phyloP scores from a whole-genome alignment of 2,329 filamentous ascomycete genomes.

The Botryotinia globosa region DNA sequence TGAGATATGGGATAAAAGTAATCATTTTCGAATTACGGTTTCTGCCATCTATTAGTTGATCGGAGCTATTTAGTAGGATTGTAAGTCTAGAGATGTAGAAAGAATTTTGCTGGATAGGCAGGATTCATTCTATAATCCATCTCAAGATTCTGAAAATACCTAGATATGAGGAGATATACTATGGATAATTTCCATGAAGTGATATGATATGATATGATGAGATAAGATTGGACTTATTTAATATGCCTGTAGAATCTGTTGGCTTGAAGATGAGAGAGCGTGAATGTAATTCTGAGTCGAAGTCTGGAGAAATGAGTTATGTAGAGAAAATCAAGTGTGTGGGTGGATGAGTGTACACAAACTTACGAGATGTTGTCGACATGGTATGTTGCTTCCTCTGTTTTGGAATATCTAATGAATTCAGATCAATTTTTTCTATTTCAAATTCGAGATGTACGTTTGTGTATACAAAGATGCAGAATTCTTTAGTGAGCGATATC shows the following conservation, averaged over 20 bases:
- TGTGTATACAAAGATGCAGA: not conserved
- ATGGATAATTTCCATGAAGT: not conserved
- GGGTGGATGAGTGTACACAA: too few species aligned
- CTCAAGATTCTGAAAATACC: not conserved
- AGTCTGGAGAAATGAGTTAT: not conserved
- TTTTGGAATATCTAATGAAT: not conserved
- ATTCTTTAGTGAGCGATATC: fast-evolving
- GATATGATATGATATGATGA: too few species aligned
- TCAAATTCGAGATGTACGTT: too few species aligned
- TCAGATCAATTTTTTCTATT: fast-evolving
- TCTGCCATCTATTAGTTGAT: too few species aligned
- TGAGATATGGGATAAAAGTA: too few species aligned
- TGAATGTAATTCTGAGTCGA: not conserved
- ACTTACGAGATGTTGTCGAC: too few species aligned
- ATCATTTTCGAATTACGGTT: too few species aligned
- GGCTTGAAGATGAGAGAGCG: not conserved
- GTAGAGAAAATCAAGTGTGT: not conserved
- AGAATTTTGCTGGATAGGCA: not conserved
- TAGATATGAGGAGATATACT: too few species aligned
- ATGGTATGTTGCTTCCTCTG: not conserved
- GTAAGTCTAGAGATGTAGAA: not conserved
- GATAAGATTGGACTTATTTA: too few species aligned
- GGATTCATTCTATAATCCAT: not conserved
- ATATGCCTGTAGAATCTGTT: too few species aligned
- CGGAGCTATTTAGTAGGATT: too few species aligned